Percentiles rank a stretch among this genome's conserved stretches.
phyloP scores from a whole-genome alignment of 495 filamentous ascomycete genomes.

The Cercophora newfieldiana region DNA sequence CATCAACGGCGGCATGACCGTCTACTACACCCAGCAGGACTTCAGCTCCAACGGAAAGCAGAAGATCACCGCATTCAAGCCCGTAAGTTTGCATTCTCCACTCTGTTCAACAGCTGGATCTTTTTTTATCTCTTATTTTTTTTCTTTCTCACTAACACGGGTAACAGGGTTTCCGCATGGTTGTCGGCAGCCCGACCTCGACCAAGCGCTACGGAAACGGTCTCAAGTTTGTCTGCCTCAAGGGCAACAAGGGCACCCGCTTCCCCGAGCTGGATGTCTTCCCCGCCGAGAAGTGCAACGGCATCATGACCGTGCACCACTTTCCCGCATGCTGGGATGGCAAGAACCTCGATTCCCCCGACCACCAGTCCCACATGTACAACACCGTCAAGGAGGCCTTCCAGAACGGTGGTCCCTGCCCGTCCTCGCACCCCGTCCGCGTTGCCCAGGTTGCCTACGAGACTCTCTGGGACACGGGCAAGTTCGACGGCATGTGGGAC shows the following conservation, averaged over 20 bases:
- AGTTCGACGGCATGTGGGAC: conserved; percentile 51
- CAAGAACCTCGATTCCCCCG: conserved; percentile 57
- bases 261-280: conserved; percentile 49
- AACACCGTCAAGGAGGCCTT: conserved; percentile 47
- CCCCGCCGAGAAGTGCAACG: conserved; percentile 45
- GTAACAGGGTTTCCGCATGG: conserved; percentile 56
- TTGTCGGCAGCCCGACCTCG: conserved; percentile 47
- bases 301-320: conserved; percentile 55
- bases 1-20: conserved; percentile 51
- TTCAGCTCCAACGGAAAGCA: conserved; percentile 43
- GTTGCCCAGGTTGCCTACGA: conserved; percentile 53
- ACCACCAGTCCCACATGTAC: conserved; percentile 58
- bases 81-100: conserved; percentile 33
- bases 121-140: too few species aligned
- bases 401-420: conserved; percentile 45
- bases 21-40: conserved; percentile 52
- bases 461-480: conserved; percentile 53
- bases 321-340: conserved; percentile 61
- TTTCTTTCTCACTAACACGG: too few species aligned
- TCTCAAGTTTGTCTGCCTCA: conserved; percentile 51
- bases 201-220: conserved; percentile 37
- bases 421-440: conserved; percentile 50
- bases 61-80: conserved; percentile 49
- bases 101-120: too few species aligned
- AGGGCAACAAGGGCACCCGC: conserved; percentile 38